Evolutionary conservation across 441 rosid genomes (phyloP).

Genomic region (Populus hybrid): DNA sequence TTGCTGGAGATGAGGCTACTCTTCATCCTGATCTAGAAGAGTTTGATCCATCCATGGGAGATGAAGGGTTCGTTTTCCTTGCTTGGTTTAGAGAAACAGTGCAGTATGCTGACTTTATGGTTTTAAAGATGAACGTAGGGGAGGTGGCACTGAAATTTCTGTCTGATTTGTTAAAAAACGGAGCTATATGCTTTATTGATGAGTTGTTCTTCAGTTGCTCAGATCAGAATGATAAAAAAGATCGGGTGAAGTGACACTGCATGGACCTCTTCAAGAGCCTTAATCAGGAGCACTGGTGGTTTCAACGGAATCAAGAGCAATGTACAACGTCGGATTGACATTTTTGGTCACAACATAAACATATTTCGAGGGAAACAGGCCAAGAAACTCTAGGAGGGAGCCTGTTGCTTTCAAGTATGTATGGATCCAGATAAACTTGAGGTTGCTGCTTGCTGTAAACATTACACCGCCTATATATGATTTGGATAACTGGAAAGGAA

Average conservation of each 20-base stretch:
- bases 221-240: constrained; percentile 21
- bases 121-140: constrained; percentile 67
- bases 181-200: constrained; percentile 59
- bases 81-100: constrained; percentile 75
- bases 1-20: constrained; percentile 34
- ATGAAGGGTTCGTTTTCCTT: constrained; percentile 57
- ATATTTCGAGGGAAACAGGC: no score
- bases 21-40: constrained; percentile 29
- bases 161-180: constrained; percentile 41
- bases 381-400: no score
- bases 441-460: no score
- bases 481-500: no score
- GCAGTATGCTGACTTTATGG: constrained; percentile 54
- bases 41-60: constrained; percentile 43
- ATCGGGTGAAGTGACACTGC: constrained; percentile 34
- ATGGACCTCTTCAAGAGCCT: constrained; percentile 39
- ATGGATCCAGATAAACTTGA: no score
- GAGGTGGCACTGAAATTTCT: constrained; percentile 55
- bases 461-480: no score
- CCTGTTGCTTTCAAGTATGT: no score
- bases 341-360: no score
- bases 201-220: constrained; percentile 75
- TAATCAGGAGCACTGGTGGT: constrained; percentile 45
- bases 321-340: no score
- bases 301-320: constrained; percentile 11